These are phyloP conservation scores for Oryza glumipatula DNA, from an alignment of 176 grass and related monocot species.

Conservation along the genomic window DNA sequence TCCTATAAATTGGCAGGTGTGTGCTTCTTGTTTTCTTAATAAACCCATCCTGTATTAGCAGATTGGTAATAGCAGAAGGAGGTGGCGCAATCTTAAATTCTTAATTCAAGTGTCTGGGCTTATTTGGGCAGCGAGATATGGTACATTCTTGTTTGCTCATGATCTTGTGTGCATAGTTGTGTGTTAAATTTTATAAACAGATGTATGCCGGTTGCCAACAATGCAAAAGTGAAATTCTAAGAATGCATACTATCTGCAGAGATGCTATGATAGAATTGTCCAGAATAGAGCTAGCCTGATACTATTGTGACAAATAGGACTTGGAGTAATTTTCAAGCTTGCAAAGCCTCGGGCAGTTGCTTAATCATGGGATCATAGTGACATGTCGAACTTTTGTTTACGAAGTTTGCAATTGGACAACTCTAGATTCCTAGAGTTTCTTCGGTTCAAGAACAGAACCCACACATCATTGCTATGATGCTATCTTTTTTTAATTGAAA, in stretches of 20 bases:
- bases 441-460: neutral
- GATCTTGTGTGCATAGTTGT: neutral
- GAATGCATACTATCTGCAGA: neutral
- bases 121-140: constrained; percentile 12
- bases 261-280: neutral
- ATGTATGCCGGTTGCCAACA: neutral
- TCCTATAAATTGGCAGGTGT: constrained; percentile 55
- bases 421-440: neutral
- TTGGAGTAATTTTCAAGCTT: neutral
- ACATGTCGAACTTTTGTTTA: neutral
- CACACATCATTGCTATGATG: neutral
- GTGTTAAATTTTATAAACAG: constrained; percentile 1
- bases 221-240: neutral
- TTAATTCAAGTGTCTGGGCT: neutral
- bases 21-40: constrained; percentile 26
- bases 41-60: neutral
- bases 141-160: constrained; percentile 29
- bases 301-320: neutral
- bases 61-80: neutral
- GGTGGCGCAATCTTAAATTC: neutral
- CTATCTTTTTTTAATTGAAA: neutral
- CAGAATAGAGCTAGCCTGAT: constrained; percentile 1
- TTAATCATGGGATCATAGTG: neutral
- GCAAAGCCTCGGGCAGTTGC: neutral
- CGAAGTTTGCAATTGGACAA: neutral